Conservation (phyloP, 768 basidiomycete species). For the Gymnopilus dilepis region DNA sequence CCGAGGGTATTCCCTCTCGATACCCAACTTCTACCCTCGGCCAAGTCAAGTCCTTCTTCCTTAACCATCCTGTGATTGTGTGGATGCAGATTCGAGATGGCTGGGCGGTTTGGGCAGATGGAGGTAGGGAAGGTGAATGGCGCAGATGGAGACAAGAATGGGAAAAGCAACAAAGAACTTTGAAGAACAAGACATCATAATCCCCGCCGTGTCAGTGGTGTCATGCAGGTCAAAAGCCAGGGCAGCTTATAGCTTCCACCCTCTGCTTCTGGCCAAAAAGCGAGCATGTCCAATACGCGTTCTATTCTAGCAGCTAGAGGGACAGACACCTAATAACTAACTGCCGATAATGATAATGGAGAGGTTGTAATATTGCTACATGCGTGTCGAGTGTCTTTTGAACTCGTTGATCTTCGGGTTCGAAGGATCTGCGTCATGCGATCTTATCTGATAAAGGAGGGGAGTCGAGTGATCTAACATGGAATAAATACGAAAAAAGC, state of each 20-base stretch:
- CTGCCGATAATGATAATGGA: no score
- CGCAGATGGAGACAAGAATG: conserved; percentile 64
- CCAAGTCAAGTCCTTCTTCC: conserved; percentile 47
- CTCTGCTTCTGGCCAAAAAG: no score
- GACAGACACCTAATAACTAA: no score
- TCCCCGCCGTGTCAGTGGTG: no score
- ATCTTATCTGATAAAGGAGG: not conserved
- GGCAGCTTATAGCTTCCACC: no score
- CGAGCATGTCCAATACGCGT: no score
- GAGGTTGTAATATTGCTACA: no score
- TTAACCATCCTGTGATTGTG: conserved; percentile 58
- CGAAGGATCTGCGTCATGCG: no score
- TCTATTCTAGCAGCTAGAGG: no score
- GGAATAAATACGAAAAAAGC: not conserved
- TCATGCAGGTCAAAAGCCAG: no score
- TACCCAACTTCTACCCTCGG: conserved; percentile 62
- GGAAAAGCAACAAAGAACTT: conserved; percentile 42
- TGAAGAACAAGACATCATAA: conserved; percentile 26
- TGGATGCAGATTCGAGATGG: conserved; percentile 83
- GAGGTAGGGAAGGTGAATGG: conserved; percentile 80
- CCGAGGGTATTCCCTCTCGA: conserved; percentile 62
- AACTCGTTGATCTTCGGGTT: no score
- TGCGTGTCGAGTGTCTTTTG: no score
- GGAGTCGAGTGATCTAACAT: not conserved
- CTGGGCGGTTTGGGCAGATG: conserved; percentile 82